Base-by-base conservation (phyloP, 768 basidiomycete species). In the Rhodosporidiobolus sp. region DNA sequence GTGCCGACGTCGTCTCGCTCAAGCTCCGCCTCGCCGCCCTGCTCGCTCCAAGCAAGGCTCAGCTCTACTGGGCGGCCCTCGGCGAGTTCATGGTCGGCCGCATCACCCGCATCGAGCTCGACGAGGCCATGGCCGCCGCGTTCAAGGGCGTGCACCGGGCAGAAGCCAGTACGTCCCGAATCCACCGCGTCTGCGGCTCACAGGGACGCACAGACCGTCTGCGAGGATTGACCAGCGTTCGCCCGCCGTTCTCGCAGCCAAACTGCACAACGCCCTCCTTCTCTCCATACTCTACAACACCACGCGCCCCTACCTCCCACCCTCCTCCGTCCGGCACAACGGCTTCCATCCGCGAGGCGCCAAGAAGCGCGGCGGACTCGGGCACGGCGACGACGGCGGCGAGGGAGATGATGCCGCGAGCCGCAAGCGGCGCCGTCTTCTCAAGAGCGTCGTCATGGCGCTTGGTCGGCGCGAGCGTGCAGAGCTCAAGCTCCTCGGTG, bases 281-380 rank as follows among this genome's bases (percentile, higher is more conserved):
- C 70, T 79, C 58, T 67, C 77, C 43, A 73, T 79, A 57, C 67
- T 79, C 34, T 77, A 77, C 78, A 79, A 79, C 65, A 77, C 77
- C 14, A 79, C 78, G 24, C 68, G 73, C 22, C 58, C 77, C 2
- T 63, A 72, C 46, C 62, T 75, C 32, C 78, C 78, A 2, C 72
- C 78, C 0, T 64, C 75, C n/a, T 73, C 75, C n/a, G 48, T 76
- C 57, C 60, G 77, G 1, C 75, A 79, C 65, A 20, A 46, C 6
- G 78, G 78, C 46, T 79, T 77, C 72, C 67, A 66, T 58, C 71
- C 71, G 0, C 65, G 71, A 14, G 71, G 71, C 38, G 62, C 65
- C 46, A 53, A 65, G 66, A 74, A 77, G 54, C 73, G 78, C 58
- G 58, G 32, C 30, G 7, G 35, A 26, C 20, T 46, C 63, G 73